phyloP scores from a whole-genome alignment of 352 stramenopile species.

The Phytophthora fragariaefolia region DNA sequence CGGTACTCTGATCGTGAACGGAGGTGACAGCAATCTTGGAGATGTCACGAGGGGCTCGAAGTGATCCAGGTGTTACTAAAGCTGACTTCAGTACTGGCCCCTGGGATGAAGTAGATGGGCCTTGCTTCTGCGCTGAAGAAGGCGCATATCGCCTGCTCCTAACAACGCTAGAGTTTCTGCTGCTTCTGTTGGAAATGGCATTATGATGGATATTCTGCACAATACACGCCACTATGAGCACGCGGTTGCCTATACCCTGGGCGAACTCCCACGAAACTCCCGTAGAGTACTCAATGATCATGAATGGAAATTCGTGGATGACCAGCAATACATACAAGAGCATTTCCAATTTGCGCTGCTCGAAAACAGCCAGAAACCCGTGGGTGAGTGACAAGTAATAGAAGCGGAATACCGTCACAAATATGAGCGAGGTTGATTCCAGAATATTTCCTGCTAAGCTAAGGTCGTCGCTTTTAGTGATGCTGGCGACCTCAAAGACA shows the following conservation, averaged over 20 bases:
- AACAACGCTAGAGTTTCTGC: background rate
- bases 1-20: background rate
- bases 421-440: constrained; percentile 22
- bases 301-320: constrained; percentile 26
- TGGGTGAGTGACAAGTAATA: constrained; percentile 26
- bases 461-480: constrained; percentile 1
- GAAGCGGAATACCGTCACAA: constrained; percentile 31
- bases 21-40: constrained; percentile 5
- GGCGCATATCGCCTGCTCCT: constrained; percentile 1
- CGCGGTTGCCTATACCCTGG: constrained; percentile 21
- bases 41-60: background rate
- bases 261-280: constrained; percentile 25
- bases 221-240: constrained; percentile 19
- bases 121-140: background rate
- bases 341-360: constrained; percentile 22
- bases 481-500: constrained; percentile 1
- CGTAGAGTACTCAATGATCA: constrained; percentile 13
- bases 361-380: constrained; percentile 6
- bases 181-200: constrained; percentile 4
- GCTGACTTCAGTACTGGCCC: background rate
- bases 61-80: background rate
- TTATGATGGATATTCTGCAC: constrained; percentile 26
- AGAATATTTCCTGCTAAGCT: constrained; percentile 16
- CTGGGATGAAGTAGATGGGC: background rate
- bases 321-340: constrained; percentile 20